These are phyloP conservation scores for Colletotrichum viniferum DNA, from an alignment of 2,329 filamentous ascomycete genomes.

Conservation along the genomic window DNA sequence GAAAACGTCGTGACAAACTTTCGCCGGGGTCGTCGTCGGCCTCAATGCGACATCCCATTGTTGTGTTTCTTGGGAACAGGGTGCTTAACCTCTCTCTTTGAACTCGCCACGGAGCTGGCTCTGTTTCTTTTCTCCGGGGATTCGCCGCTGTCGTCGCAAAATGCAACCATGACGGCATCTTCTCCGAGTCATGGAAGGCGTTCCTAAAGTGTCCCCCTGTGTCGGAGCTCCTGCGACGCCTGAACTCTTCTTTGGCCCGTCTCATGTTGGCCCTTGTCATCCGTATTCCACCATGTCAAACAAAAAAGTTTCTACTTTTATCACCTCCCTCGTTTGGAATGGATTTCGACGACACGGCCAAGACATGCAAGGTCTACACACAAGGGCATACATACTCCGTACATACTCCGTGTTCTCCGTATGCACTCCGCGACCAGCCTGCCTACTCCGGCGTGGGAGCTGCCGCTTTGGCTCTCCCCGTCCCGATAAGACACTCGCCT, in stretches of 20 bases:
- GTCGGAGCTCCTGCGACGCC: neutral
- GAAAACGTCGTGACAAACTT: neutral
- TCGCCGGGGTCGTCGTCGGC: neutral
- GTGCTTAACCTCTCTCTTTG: neutral
- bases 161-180: neutral
- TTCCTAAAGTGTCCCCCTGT: neutral
- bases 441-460: neutral
- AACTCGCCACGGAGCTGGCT: neutral
- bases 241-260: neutral
- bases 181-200: neutral
- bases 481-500: conserved; percentile 1
- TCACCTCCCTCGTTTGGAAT: neutral
- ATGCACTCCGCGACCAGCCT: neutral
- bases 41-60: neutral
- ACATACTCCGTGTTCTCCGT: neutral
- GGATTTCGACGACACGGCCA: neutral
- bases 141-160: neutral
- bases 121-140: neutral
- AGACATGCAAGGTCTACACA: neutral
- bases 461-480: neutral
- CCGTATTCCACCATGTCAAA: neutral
- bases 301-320: neutral
- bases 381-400: neutral
- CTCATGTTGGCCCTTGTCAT: neutral
- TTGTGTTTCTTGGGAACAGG: neutral